phyloP scores from a whole-genome alignment of 129 eudicot species.

The Flaveria bidentis region DNA sequence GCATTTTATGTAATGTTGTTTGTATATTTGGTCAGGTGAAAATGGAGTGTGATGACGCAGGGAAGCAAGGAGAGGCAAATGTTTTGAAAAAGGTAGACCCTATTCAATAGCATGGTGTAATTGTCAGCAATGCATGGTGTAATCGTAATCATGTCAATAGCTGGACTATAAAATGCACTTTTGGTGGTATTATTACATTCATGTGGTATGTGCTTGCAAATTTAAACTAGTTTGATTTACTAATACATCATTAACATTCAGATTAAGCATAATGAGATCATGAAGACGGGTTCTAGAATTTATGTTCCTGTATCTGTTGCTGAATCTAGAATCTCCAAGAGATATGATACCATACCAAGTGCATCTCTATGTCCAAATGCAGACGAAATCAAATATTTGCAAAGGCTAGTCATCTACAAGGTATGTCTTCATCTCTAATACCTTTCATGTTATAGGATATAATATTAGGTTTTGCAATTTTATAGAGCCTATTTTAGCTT shows the following conservation, averaged over 20 bases:
- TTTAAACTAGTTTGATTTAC: constrained; percentile 26
- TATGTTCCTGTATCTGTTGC: constrained; percentile 76
- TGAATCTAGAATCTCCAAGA: constrained; percentile 71
- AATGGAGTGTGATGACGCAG: constrained; percentile 42
- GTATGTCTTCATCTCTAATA: constrained; percentile 28
- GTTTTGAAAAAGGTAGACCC: constrained; percentile 55
- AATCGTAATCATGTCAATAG: not conserved
- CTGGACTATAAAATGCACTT: constrained; percentile 10
- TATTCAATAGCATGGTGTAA: not conserved
- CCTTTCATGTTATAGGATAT: constrained; percentile 9
- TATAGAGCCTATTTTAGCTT: not conserved
- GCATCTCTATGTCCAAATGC: constrained; percentile 85
- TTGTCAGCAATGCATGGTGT: constrained; percentile 9
- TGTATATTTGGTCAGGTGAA: constrained; percentile 52
- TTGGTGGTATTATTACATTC: not conserved
- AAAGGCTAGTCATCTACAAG: constrained; percentile 92
- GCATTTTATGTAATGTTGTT: constrained; percentile 5
- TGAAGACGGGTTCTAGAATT: constrained; percentile 66
- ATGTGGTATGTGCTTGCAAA: not conserved
- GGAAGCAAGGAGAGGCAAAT: constrained; percentile 29
- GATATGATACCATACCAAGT: constrained; percentile 83
- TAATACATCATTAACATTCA: constrained; percentile 38
- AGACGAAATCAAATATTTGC: constrained; percentile 78
- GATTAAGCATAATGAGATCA: constrained; percentile 77
- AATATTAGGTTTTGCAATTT: not conserved